phyloP scores from a whole-genome alignment of 768 basidiomycete species.

The Lyophyllum shimeji region DNA sequence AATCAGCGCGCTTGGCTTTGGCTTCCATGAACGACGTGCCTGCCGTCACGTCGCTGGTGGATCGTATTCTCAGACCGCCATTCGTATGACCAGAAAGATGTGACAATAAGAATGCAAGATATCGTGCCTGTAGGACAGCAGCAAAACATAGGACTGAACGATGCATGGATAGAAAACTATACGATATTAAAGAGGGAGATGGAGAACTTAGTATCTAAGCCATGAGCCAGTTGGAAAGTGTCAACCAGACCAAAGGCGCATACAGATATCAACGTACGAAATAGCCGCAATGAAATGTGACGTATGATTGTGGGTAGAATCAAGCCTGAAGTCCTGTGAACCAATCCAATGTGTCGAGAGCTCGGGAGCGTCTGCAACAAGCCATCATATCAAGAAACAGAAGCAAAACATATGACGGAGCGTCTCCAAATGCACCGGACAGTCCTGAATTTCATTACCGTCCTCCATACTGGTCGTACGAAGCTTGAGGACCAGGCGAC shows the following conservation, averaged over 20 bases:
- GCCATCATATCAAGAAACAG: conserved; percentile 9
- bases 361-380: conserved; percentile 5
- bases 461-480: conserved; percentile 25
- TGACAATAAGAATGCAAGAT: not conserved
- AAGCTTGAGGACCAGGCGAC: conserved; percentile 48
- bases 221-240: not conserved
- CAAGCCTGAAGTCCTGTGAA: conserved; percentile 9
- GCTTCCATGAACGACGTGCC: not conserved
- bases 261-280: conserved; percentile 2
- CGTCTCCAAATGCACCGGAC: conserved; percentile 1
- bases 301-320: conserved; percentile 10
- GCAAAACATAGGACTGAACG: conserved; percentile 3
- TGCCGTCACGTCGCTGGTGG: not conserved
- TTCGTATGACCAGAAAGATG: not conserved
- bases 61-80: not conserved
- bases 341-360: conserved; percentile 13
- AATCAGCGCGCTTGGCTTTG: not conserved
- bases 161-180: not conserved
- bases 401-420: not conserved
- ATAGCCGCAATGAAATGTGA: conserved; percentile 8
- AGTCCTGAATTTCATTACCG: conserved; percentile 6
- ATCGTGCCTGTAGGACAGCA: conserved; percentile 3
- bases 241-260: conserved; percentile 4
- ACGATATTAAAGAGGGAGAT: conserved; percentile 10
- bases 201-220: not conserved